These are phyloP conservation scores for Brettanomyces naardenensis DNA, from an alignment of 805 yeast genomes.

Conservation along the genomic window DNA sequence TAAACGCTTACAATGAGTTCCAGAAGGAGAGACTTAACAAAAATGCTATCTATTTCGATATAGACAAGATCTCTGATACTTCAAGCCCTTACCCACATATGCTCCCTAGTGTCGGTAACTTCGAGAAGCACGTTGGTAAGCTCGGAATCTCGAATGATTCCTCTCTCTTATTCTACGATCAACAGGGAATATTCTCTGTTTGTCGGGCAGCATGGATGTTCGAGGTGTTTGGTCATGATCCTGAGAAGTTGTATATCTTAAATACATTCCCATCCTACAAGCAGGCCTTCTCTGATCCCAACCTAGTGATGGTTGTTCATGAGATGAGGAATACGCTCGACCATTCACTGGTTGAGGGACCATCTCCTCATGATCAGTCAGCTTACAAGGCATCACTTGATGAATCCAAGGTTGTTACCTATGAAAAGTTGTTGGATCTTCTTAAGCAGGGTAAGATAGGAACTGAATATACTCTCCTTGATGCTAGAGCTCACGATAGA, in stretches of 20 bases:
- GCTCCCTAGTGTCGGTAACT: slow-evolving; percentile 61
- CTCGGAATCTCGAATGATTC: slow-evolving; percentile 55
- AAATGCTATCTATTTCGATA: slow-evolving; percentile 66
- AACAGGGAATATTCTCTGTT: slow-evolving; percentile 74
- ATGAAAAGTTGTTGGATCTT: slow-evolving; percentile 55
- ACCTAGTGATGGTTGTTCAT: slow-evolving; percentile 16
- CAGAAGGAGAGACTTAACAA: slow-evolving; percentile 48
- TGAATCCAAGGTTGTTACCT: slow-evolving; percentile 48
- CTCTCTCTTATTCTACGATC: slow-evolving; percentile 73
- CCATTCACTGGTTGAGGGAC: slow-evolving; percentile 12
- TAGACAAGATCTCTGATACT: slow-evolving; percentile 59
- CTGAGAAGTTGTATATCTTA: slow-evolving; percentile 46
- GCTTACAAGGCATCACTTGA: slow-evolving; percentile 31
- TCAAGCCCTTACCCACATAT: slow-evolving; percentile 77
- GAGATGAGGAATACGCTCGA: slow-evolving; percentile 16
- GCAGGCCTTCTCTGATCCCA: slow-evolving; percentile 19
- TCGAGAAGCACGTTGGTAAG: slow-evolving; percentile 42
- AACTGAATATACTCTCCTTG: slow-evolving; percentile 49
- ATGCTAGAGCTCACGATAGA: slow-evolving; percentile 73
- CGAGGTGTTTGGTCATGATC: slow-evolving; percentile 65
- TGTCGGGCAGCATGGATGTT: slow-evolving; percentile 94
- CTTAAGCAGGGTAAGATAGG: slow-evolving; percentile 41
- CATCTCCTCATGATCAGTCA: slow-evolving; percentile 18
- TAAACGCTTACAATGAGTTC: slow-evolving; percentile 53
- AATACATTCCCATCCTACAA: slow-evolving; percentile 48